These are phyloP conservation scores for Monotropa hypopitys DNA, from an alignment of 179 eudicot genomes.

Conservation along the genomic window DNA sequence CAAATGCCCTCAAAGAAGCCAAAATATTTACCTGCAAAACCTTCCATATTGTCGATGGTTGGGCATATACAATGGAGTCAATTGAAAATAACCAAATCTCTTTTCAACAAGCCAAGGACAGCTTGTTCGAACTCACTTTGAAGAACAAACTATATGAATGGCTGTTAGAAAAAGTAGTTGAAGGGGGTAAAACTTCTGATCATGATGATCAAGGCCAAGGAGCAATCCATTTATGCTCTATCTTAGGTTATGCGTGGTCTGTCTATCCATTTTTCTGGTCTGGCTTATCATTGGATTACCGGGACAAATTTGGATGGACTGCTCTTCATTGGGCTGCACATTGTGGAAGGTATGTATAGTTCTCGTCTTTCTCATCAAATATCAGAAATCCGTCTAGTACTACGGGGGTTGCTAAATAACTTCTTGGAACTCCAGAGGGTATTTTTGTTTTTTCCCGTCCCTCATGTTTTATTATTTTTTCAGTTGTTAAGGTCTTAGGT, in stretches of 20 bases:
- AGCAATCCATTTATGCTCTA: slow-evolving; percentile 81
- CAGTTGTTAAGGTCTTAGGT: not conserved
- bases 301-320: slow-evolving; percentile 92
- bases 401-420: not conserved
- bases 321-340: slow-evolving; percentile 98
- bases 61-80: slow-evolving; percentile 40
- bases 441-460: not conserved
- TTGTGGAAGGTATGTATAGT: slow-evolving; percentile 56
- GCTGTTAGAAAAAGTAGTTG: slow-evolving; percentile 68
- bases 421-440: not conserved
- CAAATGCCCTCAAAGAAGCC: slow-evolving; percentile 44
- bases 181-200: slow-evolving; percentile 45
- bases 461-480: not conserved
- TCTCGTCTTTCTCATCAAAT: not conserved
- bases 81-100: slow-evolving; percentile 35
- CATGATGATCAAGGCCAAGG: slow-evolving; percentile 87
- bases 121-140: slow-evolving; percentile 60
- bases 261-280: slow-evolving; percentile 55
- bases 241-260: slow-evolving; percentile 82
- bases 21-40: slow-evolving; percentile 43
- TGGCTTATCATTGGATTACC: slow-evolving; percentile 72
- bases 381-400: not conserved
- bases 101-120: slow-evolving; percentile 49
- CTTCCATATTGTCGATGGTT: slow-evolving; percentile 39
- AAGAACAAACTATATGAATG: slow-evolving; percentile 72